Conservation (phyloP, 257 asterid genomes). For the Przewalskia tangutica region DNA sequence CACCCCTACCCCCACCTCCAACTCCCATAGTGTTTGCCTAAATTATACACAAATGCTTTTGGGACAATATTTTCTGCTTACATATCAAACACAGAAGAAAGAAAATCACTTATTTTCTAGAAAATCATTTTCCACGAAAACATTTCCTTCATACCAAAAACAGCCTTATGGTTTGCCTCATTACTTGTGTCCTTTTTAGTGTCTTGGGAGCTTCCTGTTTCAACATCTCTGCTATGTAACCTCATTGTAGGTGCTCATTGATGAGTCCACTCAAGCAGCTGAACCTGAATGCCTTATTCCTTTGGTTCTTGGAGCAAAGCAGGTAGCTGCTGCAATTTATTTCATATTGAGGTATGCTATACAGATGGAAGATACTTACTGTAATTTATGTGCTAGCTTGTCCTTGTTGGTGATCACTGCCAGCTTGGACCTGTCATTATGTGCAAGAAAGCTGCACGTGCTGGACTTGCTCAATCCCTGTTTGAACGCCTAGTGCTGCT, state of each 20-base stretch:
- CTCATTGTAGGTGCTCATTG: slow-evolving; percentile 74
- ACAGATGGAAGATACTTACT: slow-evolving; percentile 5
- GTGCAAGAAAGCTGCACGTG: slow-evolving; percentile 99
- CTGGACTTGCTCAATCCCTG: slow-evolving; percentile 94
- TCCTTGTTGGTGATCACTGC: slow-evolving; percentile 99
- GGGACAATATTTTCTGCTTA: too few relatives aligned
- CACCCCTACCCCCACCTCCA: too few relatives aligned
- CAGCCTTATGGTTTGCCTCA: background rate
- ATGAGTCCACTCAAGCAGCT: slow-evolving; percentile 95
- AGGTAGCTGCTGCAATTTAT: slow-evolving; percentile 34
- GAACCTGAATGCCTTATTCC: slow-evolving; percentile 99
- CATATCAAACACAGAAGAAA: too few relatives aligned
- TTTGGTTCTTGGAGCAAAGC: slow-evolving; percentile 92
- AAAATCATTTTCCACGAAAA: too few relatives aligned
- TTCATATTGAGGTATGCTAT: background rate
- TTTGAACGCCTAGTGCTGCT: slow-evolving; percentile 93
- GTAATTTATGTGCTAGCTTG: slow-evolving; percentile 32
- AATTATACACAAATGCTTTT: too few relatives aligned
- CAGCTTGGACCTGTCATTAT: slow-evolving; percentile 99
- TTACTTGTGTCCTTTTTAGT: background rate
- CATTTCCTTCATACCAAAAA: too few relatives aligned
- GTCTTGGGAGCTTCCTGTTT: background rate
- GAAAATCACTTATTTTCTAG: too few relatives aligned
- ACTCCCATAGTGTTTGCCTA: too few relatives aligned
- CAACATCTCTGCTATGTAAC: background rate